Evolutionary conservation across 495 filamentous ascomycete species (phyloP).

Genomic region (Neurospora sp.): DNA sequence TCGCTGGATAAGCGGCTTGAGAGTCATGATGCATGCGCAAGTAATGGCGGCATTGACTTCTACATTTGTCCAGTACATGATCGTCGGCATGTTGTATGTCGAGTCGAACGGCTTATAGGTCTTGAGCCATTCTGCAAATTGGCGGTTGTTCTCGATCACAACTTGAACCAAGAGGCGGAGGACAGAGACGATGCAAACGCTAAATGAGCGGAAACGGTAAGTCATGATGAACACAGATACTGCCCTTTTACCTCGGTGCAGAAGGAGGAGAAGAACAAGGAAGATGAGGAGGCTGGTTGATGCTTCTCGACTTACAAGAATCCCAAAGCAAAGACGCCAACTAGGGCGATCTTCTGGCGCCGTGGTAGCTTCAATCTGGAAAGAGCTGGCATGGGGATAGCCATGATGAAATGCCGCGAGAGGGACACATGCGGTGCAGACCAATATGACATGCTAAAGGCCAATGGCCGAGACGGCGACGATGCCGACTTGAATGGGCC

Average conservation of each 20-base stretch:
- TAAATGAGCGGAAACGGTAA: background rate
- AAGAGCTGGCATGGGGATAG: conserved; percentile 19
- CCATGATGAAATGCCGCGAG: conserved; percentile 21
- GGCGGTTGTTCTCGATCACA: conserved; percentile 8
- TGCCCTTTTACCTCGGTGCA: background rate
- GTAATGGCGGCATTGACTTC: conserved; percentile 21
- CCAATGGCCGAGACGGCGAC: conserved; percentile 13
- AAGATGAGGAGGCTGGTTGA: background rate
- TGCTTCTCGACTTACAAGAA: conserved; percentile 14
- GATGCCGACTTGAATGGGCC: conserved; percentile 13
- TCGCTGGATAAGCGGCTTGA: conserved; percentile 21
- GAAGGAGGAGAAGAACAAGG: too few species aligned
- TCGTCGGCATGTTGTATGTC: conserved; percentile 15
- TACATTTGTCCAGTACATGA: conserved; percentile 20
- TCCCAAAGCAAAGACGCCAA: conserved; percentile 20
- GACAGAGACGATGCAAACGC: conserved; percentile 21
- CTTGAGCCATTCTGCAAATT: background rate
- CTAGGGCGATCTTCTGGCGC: conserved; percentile 18
- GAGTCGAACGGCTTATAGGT: conserved; percentile 5
- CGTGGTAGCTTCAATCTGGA: conserved; percentile 15
- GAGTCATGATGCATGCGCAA: conserved; percentile 23
- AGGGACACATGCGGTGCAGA: conserved; percentile 21
- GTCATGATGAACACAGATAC: background rate
- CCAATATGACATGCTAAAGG: conserved; percentile 16
- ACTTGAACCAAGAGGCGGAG: conserved; percentile 12